Percentiles rank a stretch among this genome's conserved stretches.
phyloP scores from a whole-genome alignment of 495 filamentous ascomycete genomes.

The Lophiotrema nucula region DNA sequence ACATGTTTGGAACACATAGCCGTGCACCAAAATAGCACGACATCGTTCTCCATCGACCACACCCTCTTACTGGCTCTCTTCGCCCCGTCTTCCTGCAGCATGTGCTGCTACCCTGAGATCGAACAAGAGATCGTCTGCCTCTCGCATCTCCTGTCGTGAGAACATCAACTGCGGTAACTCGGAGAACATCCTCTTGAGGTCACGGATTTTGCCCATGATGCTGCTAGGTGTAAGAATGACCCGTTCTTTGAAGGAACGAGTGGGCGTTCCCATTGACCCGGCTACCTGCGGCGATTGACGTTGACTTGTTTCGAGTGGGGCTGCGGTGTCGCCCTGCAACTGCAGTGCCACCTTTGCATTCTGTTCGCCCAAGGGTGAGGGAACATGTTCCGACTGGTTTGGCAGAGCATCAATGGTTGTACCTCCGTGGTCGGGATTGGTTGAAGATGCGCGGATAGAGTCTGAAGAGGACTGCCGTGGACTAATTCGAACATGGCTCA shows the following conservation, averaged over 20 bases:
- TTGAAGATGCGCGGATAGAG: conserved; percentile 1
- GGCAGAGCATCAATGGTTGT: not conserved
- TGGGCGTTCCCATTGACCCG: conserved; percentile 5
- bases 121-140: conserved; percentile 41
- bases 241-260: conserved; percentile 13
- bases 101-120: conserved; percentile 36
- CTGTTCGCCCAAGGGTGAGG: conserved; percentile 1
- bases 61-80: conserved; percentile 2
- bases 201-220: conserved; percentile 30
- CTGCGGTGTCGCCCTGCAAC: conserved; percentile 8
- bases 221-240: conserved; percentile 31
- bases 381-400: not conserved
- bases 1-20: too few relatives aligned
- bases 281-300: conserved; percentile 3
- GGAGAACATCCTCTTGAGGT: conserved; percentile 17
- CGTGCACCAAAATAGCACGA: too few relatives aligned
- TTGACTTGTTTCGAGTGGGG: not conserved
- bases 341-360: conserved; percentile 23
- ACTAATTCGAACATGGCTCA: conserved; percentile 31
- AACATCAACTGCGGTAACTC: conserved; percentile 35
- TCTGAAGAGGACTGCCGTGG: conserved; percentile 7
- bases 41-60: too few relatives aligned
- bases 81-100: conserved; percentile 36
- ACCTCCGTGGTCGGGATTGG: not conserved
- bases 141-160: conserved; percentile 37